Evolutionary conservation across 129 eudicot species (phyloP), one percentile per base, ranked within the genome.

Genomic region (Glebionis coronaria): DNA sequence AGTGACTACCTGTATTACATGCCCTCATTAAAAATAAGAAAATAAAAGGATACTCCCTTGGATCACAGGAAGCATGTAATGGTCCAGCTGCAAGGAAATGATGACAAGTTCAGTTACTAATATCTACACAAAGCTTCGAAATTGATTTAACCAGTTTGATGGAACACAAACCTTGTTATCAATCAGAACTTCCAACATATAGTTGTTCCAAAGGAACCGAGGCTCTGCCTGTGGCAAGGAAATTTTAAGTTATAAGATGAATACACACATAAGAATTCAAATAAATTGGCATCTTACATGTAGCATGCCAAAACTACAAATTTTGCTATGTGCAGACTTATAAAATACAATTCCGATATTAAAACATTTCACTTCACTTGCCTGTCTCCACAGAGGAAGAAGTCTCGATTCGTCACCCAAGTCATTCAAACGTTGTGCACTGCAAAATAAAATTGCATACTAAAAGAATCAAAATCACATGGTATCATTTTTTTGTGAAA

Each of bases 311-410:
- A 21, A 61, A 61, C 27, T 49, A 66, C 68, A 53, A 28, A 44
- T 65, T 72, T 51, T 35, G 25, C n/a, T 76, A 75, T 16, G 61
- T 18, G 56, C 35, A 23, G 56, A 28, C 67, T 15, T 67, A 54
- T 12, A 19, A 57, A 57, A 65, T 28, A 68, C 45, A 68, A 38
- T 29, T 21, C 44, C 52, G 2, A 76, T 6, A 52, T 61, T 7
- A 61, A 44, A 63, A 6, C n/a, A 64, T 14, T 53, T 53, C 52
- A 47, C 7, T 53, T 67, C 44, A 23, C 88, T 81, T 83, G 87
- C 99, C 92, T 93, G 99, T 80, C 95, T 86, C 99, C 99, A 93
- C 38, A 89, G 95, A 74, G 99, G 99, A 76, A 93, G 95, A 68
- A 86, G 70, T 76, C 85, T 89, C 9, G 97, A 82, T 80, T 93